Evolutionary conservation across 176 grass and related monocot species (phyloP), one percentile per base, ranked within the genome.

Genomic region (Cenchrus americanus): DNA sequence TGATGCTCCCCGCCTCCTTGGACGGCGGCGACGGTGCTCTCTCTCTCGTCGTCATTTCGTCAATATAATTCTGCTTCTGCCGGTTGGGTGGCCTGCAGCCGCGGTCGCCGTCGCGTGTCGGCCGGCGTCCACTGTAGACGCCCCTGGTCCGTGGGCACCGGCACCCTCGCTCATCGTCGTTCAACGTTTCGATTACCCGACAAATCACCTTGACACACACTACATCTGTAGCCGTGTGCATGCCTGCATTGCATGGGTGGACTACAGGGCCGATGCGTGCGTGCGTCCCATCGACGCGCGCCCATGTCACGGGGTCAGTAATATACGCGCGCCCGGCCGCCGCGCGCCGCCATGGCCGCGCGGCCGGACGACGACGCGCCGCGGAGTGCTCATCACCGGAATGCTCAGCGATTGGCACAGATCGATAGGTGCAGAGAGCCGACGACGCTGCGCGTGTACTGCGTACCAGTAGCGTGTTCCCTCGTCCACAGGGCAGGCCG

Each of bases 121-220:
- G 40, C 19, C n/a, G 24, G 70, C 5, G 70, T 48, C 47, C 19
- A 32, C 75, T 77, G 55, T 77, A 77, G 55, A 61, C 26, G 75
- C 57, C 75, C 75, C 57, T 46, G 37, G 55, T 46, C 57, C 21
- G 21, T 60, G 75, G 75, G 41, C 76, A 63, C 43, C 43, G 8
- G 8, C 43, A 9, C n/a, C 8, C 46, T 48, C 10, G 10, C 46
- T 48, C 17, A 53, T n/a, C 21, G 1, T 1, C 59, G 59, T 19
- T 54, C 10, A 7, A 21, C 19, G 1, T 8, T 7, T 46, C 10
- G 66, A 71, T 48, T 42, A 19, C 52, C 1, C 7, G 52, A 54
- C 68, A 71, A 46, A 70, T 70, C 43, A n/a, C n/a, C n/a, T 71
- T 48, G 68, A 71, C 69, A 71, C 22, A 23, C 46, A 7, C 34